phyloP scores from a whole-genome alignment of 1,284 basidiomycete genomes.

The Tilletia walkeri region DNA sequence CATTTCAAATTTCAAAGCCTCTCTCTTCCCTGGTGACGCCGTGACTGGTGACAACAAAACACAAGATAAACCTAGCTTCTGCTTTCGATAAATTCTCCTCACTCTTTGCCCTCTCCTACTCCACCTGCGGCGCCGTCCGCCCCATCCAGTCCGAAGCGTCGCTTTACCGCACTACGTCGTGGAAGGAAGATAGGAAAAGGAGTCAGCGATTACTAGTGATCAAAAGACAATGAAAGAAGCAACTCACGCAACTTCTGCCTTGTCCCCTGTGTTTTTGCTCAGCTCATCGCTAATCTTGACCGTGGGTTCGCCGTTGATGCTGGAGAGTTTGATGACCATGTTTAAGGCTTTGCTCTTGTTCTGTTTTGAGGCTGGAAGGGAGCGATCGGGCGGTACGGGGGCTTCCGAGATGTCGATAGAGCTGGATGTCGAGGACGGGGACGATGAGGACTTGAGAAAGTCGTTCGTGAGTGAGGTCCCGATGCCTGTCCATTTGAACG shows the following conservation, averaged over 20 bases:
- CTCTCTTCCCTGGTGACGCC: too few relatives aligned
- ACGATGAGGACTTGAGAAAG: slow-evolving; percentile 23
- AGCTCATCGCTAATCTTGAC: slow-evolving; percentile 55
- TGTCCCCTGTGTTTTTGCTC: slow-evolving; percentile 53
- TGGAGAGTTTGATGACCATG: slow-evolving; percentile 53
- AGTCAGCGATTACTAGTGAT: slow-evolving; percentile 18
- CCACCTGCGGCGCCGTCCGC: too few relatives aligned
- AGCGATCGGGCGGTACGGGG: not conserved
- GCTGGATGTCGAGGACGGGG: not conserved
- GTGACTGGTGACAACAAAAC: too few relatives aligned
- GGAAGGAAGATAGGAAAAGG: not conserved
- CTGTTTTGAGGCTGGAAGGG: not conserved
- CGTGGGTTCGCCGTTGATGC: slow-evolving; percentile 37
- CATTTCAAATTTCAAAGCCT: too few relatives aligned
- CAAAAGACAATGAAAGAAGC: slow-evolving; percentile 3
- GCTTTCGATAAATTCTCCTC: too few relatives aligned
- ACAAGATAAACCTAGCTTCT: too few relatives aligned
- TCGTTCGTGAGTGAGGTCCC: slow-evolving; percentile 50
- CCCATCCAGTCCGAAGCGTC: too few relatives aligned
- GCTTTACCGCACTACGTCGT: too few relatives aligned
- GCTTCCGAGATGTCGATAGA: not conserved
- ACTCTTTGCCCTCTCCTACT: too few relatives aligned
- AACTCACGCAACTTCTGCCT: slow-evolving; percentile 36
- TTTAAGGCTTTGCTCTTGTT: slow-evolving; percentile 39
- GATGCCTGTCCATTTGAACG: slow-evolving; percentile 21